Base-by-base conservation (phyloP, 1,139 yeast genomes). In the Blastobotrys malaysiensis region DNA sequence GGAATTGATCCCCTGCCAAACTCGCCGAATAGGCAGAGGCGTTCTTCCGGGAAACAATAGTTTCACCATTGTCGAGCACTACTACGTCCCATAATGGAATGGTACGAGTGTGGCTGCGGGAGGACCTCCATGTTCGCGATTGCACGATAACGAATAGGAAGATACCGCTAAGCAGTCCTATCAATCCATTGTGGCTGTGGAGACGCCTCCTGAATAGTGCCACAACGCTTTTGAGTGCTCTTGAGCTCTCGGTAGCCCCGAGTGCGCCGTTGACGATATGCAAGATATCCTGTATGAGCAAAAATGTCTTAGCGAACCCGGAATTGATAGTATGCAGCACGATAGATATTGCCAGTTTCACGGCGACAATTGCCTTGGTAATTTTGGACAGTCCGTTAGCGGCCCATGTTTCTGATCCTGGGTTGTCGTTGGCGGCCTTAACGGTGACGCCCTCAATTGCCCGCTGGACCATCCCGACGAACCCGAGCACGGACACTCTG, bases 191-290 rank as follows among this genome's bases (percentile, higher is more conserved):
- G 19, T 62, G 60, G 14, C 64, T 65, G 20, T 67, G 69, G 20
- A 67, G 61, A 46, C 68, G 71, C 9, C 65, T 57, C 14, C 65
- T 61, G 5, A 67, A 56, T 50, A 68, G 57, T 1, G 64, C 55
- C n/a, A 64, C 57, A 31, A 69, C 66, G n/a, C 67, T 57, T 3
- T 68, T 64, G 20, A 69, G 59, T 1, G 72, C 70, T 20, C 70
- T 55, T 3, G 70, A 65, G 5, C 69, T 61, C 45, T 69, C 72
- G 2, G 72, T 68, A 21, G 68, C 63, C n/a, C 73, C 73, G 55
- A 69, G 65, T 9, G 69, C 59, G 20, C 66, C 63, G 52, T 69
- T 68, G 11, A 68, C 46, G 36, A 69, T 57, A 53, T 69, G 70
- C 22, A 69, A 63, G 6, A 63, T 56, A 53, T 69, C 72, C 54